These are phyloP conservation scores for Exophiala sideris DNA, from an alignment of 2,329 filamentous ascomycete genomes.

Conservation along the genomic window DNA sequence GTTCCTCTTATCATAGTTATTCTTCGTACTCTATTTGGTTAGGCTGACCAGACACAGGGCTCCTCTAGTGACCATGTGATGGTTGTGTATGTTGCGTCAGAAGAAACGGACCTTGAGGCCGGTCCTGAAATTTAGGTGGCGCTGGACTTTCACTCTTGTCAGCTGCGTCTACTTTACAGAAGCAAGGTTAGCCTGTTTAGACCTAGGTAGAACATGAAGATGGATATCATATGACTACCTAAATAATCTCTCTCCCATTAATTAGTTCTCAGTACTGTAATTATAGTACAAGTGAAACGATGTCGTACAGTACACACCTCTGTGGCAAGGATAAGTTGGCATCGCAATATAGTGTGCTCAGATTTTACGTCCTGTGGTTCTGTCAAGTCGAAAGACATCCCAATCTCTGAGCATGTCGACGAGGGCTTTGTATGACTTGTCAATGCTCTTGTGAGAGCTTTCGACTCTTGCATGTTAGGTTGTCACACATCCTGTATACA, in stretches of 20 bases:
- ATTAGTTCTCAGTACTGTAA: neutral
- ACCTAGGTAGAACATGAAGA: neutral
- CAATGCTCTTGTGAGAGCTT: neutral
- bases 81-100: neutral
- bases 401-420: neutral
- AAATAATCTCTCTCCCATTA: neutral
- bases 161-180: neutral
- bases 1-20: constrained; percentile 5
- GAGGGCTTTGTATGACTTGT: no score
- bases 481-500: neutral
- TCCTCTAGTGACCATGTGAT: neutral
- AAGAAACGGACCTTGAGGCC: neutral
- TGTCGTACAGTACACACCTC: neutral
- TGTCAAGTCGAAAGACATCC: no score
- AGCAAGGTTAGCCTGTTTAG: neutral
- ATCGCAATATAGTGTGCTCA: neutral
- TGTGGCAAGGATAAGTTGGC: neutral
- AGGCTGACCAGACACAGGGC: neutral
- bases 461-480: neutral
- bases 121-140: neutral
- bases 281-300: neutral
- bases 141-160: neutral
- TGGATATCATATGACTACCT: neutral
- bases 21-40: constrained; percentile 2
- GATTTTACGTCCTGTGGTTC: neutral